phyloP scores from a whole-genome alignment of 805 yeast species.

The Starmerella stellata region DNA sequence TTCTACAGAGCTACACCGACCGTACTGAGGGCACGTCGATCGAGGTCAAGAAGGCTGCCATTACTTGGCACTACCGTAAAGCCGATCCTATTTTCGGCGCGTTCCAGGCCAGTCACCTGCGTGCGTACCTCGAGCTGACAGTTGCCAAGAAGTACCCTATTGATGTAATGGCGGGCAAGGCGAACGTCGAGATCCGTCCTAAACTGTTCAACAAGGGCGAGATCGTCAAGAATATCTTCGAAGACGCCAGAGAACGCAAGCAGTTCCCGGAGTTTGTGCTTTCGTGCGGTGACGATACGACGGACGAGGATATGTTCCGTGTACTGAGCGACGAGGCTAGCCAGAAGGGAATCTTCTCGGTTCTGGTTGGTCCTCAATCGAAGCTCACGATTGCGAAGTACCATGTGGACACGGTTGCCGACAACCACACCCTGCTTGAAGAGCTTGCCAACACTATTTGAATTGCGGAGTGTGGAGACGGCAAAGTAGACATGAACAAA shows the following conservation, averaged over 20 bases:
- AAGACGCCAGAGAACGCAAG: conserved; percentile 23
- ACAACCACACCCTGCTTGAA: conserved; percentile 14
- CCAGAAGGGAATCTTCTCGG: conserved; percentile 17
- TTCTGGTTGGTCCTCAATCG: conserved; percentile 22
- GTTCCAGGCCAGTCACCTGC: conserved; percentile 62
- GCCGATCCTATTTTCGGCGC: conserved; percentile 87
- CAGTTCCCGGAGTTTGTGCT: conserved; percentile 61
- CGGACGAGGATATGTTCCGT: conserved; percentile 95
- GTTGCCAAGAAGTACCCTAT: conserved; percentile 55
- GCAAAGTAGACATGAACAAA: too few relatives aligned
- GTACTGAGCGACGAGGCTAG: conserved; percentile 49
- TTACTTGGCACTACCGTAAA: conserved; percentile 95
- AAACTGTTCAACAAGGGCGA: conserved; percentile 90
- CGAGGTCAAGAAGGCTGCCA: conserved; percentile 78
- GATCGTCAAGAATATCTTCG: conserved; percentile 64
- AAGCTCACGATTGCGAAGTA: conserved; percentile 25
- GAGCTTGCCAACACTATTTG: conserved; percentile 2
- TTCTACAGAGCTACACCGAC: conserved; percentile 59
- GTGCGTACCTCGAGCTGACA: conserved; percentile 40
- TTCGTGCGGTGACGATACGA: conserved; percentile 87
- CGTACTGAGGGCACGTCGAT: conserved; percentile 79
- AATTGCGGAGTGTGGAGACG: too few relatives aligned
- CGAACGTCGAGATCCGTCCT: conserved; percentile 94
- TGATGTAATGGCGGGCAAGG: conserved; percentile 94
- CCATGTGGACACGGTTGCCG: conserved; percentile 16